Evolutionary conservation across 768 basidiomycete species (phyloP), one percentile per base, ranked within the genome.

Genomic region (Lactarius pseudohatsudake): DNA sequence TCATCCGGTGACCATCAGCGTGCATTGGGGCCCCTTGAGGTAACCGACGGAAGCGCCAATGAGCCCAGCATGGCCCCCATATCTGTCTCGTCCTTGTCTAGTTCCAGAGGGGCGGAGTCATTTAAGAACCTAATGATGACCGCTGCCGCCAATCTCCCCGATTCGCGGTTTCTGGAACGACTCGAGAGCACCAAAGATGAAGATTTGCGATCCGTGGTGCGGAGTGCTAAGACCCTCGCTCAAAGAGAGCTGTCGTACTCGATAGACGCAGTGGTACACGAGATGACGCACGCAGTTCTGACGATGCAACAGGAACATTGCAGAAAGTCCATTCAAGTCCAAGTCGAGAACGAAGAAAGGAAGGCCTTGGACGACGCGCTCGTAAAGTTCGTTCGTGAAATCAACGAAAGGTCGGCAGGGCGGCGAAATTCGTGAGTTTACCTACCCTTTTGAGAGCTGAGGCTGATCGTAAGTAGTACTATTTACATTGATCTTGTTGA

Each of bases 81-180:
- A 7, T 0, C 28, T 41, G 4, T 55, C 2, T 13, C 45, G 16
- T 16, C 13, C 1, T n/a, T 22, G 2, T 8, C n/a, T 8, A 22
- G 36, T 36, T 16, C 58, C 30, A 57, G 34, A 15, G 5, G 26
- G 32, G 43, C 1, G 1, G 57, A 50, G 4, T 4, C 40, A 6
- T 26, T 64, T n/a, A 32, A 59, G 30, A 18, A n/a, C 22, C 56
- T 70, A 32, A 64, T 67, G 53, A 67, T 32, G 54, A 26, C 15
- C 38, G 20, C 34, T 10, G 57, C 62, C 4, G 22, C n/a, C 9
- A 6, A 11, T 5, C 9, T 65, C 20, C 6, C 59, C 16, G 69
- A 72, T 47, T 30, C 57, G 2, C 50, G 18, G 6, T 70, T 72
- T 36, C 55, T 72, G 6, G 30, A 36, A 4, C 40, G 40, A 13